A percentile compares a stretch with the other conserved stretches of the same genome.
These are phyloP conservation scores for Rubia tinctorum DNA, from an alignment of 305 asterid species.

Conservation along the genomic window DNA sequence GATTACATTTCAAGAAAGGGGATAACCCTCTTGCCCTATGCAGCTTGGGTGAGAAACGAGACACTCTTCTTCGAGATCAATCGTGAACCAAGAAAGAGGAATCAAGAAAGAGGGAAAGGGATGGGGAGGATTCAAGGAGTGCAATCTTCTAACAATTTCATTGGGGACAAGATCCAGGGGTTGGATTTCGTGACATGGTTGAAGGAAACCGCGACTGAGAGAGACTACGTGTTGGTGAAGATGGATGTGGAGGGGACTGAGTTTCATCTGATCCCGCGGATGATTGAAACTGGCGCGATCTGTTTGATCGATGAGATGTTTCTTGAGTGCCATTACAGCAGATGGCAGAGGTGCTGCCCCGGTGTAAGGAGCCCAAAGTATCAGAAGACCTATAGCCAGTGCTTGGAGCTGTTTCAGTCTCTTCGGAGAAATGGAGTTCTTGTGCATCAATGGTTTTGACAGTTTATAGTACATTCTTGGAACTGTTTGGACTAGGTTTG, in stretches of 20 bases:
- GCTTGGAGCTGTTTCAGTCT: no score
- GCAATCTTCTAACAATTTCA: conserved; percentile 36
- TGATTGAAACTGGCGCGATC: conserved; percentile 74
- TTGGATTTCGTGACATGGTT: conserved; percentile 90
- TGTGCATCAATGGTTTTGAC: no score
- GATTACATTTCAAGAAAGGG: conserved; percentile 69
- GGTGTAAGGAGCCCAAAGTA: conserved; percentile 83
- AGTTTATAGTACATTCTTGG: no score
- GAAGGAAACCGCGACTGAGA: conserved; percentile 57
- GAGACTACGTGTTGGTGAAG: conserved; percentile 87
- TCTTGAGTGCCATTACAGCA: conserved; percentile 89
- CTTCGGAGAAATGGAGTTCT: no score
- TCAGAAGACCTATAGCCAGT: conserved; percentile 60
- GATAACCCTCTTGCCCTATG: conserved; percentile 78
- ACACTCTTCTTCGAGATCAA: conserved; percentile 75
- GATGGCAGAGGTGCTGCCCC: conserved; percentile 98
- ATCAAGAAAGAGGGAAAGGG: conserved; percentile 70
- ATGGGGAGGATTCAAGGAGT: conserved; percentile 94
- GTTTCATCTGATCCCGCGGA: conserved; percentile 79
- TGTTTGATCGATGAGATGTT: conserved; percentile 90
- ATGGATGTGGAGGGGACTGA: conserved; percentile 99
- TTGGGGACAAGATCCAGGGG: conserved; percentile 64
- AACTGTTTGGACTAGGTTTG: no score
- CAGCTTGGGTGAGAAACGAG: conserved; percentile 95
- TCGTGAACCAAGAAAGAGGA: conserved; percentile 60